A percentile compares a stretch with the other conserved stretches of the same genome.
phyloP scores from a whole-genome alignment of 768 basidiomycete species.

The Mrakia gelida region DNA sequence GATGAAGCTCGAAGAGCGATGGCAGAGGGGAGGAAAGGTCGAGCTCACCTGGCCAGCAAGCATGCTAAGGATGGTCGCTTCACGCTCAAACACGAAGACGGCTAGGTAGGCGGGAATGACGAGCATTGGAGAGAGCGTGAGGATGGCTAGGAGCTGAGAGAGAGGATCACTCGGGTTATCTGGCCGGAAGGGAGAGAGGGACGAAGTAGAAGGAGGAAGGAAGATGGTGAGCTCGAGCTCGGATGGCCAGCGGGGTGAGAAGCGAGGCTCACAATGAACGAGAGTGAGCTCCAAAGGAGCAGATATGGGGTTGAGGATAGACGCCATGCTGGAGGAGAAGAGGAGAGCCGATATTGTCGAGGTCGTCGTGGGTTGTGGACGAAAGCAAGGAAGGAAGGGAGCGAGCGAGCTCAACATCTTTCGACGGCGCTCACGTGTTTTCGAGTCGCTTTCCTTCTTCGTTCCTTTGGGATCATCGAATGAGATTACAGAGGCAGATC shows the following conservation, averaged over 20 bases:
- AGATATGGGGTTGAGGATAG: neutral
- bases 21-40: neutral
- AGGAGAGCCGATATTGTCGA: no score
- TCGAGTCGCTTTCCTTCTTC: no score
- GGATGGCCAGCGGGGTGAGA: no score
- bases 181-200: neutral
- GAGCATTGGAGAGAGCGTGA: slow-evolving; percentile 31
- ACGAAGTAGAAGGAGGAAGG: neutral
- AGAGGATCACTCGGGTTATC: slow-evolving; percentile 5
- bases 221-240: neutral
- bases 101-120: slow-evolving; percentile 31
- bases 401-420: no score
- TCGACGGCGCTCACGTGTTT: no score
- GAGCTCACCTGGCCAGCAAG: slow-evolving; percentile 24
- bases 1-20: neutral
- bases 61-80: slow-evolving; percentile 28
- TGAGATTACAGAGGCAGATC: no score
- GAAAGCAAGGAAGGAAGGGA: no score
- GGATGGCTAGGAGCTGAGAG: slow-evolving; percentile 22
- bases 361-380: no score
- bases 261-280: slow-evolving; percentile 15
- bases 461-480: no score
- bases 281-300: slow-evolving; percentile 28
- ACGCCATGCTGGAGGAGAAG: neutral
- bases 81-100: slow-evolving; percentile 30